Conservation (phyloP, 116 monocot species). For the Zostera marina region DNA sequence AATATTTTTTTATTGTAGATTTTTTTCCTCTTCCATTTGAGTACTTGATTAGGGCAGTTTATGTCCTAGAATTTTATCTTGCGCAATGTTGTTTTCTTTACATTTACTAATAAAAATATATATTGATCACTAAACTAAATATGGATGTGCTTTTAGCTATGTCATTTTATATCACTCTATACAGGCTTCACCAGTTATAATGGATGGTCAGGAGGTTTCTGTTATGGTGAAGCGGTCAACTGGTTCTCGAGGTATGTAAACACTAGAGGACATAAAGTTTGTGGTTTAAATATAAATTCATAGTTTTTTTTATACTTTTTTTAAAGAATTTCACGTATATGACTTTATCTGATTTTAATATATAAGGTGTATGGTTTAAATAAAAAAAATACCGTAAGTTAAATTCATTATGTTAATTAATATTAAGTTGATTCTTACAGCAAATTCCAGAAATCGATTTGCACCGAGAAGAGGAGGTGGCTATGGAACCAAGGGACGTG, state of each 20-base stretch:
- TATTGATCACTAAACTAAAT: not conserved
- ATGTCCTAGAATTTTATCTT: too few relatives aligned
- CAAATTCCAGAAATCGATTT: not conserved
- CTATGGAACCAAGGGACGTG: not conserved
- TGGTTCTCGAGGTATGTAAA: slow-evolving; percentile 1
- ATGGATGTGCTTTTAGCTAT: not conserved
- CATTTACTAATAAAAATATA: not conserved
- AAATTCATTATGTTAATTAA: not conserved
- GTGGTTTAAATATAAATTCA: too few relatives aligned
- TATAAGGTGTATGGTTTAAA: too few relatives aligned
- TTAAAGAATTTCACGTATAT: too few relatives aligned
- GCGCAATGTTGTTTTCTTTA: not conserved
- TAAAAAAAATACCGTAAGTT: not conserved
- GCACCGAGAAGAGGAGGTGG: not conserved
- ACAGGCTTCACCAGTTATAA: not conserved
- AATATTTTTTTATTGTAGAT: too few relatives aligned
- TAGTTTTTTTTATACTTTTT: too few relatives aligned
- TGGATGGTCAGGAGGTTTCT: not conserved
- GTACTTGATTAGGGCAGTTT: too few relatives aligned
- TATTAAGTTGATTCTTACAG: not conserved
- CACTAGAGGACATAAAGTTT: not conserved
- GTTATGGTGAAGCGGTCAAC: not conserved
- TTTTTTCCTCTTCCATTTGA: too few relatives aligned
- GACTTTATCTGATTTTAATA: too few relatives aligned
- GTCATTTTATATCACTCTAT: not conserved